Conservation (phyloP, 352 stramenopile species). For the Pythium biforme region DNA sequence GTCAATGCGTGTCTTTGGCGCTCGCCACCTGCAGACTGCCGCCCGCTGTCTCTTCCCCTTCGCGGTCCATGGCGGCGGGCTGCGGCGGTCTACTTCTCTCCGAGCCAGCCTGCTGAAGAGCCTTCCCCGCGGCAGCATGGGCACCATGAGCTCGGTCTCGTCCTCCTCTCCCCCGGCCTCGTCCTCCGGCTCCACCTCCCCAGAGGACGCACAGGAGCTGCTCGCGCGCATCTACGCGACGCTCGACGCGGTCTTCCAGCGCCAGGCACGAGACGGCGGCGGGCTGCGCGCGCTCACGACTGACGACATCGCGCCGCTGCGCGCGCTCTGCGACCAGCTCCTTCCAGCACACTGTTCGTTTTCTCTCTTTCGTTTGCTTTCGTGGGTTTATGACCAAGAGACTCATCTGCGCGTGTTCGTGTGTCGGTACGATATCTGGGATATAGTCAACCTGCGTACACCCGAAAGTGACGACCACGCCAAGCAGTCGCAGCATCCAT, state of each 20-base stretch:
- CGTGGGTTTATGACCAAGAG: neutral
- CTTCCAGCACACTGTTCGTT: conserved; percentile 57
- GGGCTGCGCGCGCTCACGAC: conserved; percentile 40
- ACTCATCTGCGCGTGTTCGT: neutral
- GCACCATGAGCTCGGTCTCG: conserved; percentile 49
- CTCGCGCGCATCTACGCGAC: conserved; percentile 52
- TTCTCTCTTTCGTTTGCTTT: neutral
- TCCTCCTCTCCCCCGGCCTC: conserved; percentile 35
- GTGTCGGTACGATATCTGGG: neutral
- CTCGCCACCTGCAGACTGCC: neutral
- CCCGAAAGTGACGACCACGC: conserved; percentile 22
- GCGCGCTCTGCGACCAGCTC: conserved; percentile 67
- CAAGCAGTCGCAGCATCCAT: conserved; percentile 1
- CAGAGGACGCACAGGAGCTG: conserved; percentile 29
- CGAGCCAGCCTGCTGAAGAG: neutral
- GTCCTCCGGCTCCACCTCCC: too few species aligned
- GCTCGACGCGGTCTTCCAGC: conserved; percentile 41
- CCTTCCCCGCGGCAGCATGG: conserved; percentile 26
- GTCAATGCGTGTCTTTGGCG: conserved; percentile 28
- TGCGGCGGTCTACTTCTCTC: neutral
- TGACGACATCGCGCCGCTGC: conserved; percentile 65
- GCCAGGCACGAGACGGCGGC: conserved; percentile 27
- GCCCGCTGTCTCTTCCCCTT: conserved; percentile 1
- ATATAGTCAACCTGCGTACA: conserved; percentile 56
- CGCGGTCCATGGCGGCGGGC: conserved; percentile 11